Percentiles rank a stretch among this genome's conserved stretches.
phyloP scores from a whole-genome alignment of 2,329 filamentous ascomycete species.

The Venturia effusa region DNA sequence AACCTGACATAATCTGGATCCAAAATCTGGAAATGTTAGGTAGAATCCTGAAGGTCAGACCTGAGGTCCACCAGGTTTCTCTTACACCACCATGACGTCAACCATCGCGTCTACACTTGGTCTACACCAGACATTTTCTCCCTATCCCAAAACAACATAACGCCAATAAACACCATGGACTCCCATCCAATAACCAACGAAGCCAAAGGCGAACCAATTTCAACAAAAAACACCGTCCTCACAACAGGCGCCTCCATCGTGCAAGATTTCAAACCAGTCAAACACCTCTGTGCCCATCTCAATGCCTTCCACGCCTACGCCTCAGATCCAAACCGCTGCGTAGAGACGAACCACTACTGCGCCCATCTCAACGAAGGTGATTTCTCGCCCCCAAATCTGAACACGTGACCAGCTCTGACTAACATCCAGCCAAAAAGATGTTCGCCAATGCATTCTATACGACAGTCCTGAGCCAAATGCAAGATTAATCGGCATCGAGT shows the following conservation, averaged over 20 bases:
- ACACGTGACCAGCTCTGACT: not conserved
- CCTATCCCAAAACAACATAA: not conserved
- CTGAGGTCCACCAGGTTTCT: not conserved
- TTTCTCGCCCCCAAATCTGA: slow-evolving; percentile 8
- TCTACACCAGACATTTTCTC: not conserved
- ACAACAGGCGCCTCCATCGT: slow-evolving; percentile 50
- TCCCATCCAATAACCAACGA: slow-evolving; percentile 28
- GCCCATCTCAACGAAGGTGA: slow-evolving; percentile 56
- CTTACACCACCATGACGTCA: not conserved
- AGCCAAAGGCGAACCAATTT: slow-evolving; percentile 39
- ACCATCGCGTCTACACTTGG: not conserved
- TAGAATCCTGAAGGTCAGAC: no score
- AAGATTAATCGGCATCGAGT: slow-evolving; percentile 73
- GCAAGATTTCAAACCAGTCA: slow-evolving; percentile 60
- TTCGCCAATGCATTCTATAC: slow-evolving; percentile 79
- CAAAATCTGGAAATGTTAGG: no score
- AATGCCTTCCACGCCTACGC: slow-evolving; percentile 82
- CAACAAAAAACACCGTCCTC: slow-evolving; percentile 46
- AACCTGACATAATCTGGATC: no score
- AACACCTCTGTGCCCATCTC: slow-evolving; percentile 69
- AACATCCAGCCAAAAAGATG: slow-evolving; percentile 38
- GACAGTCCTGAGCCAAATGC: slow-evolving; percentile 57
- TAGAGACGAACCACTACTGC: slow-evolving; percentile 81
- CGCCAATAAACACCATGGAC: slow-evolving; percentile 20
- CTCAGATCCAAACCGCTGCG: slow-evolving; percentile 54